Conservation (phyloP, 129 eudicot species). For the Artemisia argyi region DNA sequence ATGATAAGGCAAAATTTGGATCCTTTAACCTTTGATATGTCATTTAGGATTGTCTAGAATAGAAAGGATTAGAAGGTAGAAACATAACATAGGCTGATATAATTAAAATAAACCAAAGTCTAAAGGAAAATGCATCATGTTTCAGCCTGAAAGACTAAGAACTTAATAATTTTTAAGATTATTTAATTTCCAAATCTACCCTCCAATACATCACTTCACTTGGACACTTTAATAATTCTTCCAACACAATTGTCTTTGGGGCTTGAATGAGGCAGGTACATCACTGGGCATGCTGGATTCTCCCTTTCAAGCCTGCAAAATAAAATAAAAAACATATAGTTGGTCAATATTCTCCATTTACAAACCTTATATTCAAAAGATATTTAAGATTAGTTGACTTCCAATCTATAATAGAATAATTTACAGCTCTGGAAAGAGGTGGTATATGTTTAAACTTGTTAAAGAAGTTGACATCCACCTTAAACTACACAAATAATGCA, state of each 20-base stretch:
- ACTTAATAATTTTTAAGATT: not conserved
- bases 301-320: constrained; percentile 67
- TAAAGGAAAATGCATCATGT: not conserved
- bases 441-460: not conserved
- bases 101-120: not conserved
- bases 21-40: not conserved
- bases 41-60: not conserved
- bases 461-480: not conserved
- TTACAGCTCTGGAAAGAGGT: not conserved
- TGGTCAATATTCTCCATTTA: not conserved
- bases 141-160: not conserved
- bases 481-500: not conserved
- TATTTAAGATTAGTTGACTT: not conserved
- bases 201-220: constrained; percentile 11
- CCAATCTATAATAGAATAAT: not conserved
- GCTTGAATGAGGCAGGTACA: constrained; percentile 71
- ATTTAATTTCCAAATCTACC: constrained; percentile 21
- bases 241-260: constrained; percentile 87
- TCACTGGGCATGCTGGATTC: constrained; percentile 51
- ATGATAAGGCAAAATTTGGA: too few species aligned
- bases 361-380: not conserved
- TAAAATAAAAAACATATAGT: not conserved
- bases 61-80: not conserved
- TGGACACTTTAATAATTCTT: constrained; percentile 47
- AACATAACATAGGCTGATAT: not conserved